These are phyloP conservation scores for Naganishia vaughanmartiniae DNA, from an alignment of 768 basidiomycete species.

Conservation along the genomic window DNA sequence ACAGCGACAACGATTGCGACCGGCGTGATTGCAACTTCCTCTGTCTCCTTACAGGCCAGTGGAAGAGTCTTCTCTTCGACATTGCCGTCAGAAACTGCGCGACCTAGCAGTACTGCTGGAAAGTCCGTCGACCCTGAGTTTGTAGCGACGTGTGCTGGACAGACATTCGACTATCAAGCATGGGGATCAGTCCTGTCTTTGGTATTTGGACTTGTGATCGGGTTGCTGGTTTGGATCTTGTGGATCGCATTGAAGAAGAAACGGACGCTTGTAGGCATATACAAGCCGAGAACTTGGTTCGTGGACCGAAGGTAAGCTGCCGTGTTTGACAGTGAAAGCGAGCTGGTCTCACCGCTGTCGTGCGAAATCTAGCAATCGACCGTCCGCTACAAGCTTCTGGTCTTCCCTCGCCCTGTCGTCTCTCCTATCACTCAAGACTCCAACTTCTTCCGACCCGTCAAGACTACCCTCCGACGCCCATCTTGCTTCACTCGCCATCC, in stretches of 20 bases:
- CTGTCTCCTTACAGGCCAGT: neutral
- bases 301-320: slow-evolving; percentile 35
- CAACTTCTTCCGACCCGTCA: slow-evolving; percentile 58
- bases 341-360: neutral
- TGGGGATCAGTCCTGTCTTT: slow-evolving; percentile 37
- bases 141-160: slow-evolving; percentile 31
- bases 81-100: neutral
- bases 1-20: neutral
- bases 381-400: neutral
- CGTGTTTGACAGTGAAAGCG: neutral
- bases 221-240: slow-evolving; percentile 37
- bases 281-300: slow-evolving; percentile 37
- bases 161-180: slow-evolving; percentile 41
- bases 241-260: slow-evolving; percentile 36
- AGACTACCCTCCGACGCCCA: slow-evolving; percentile 71
- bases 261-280: slow-evolving; percentile 33
- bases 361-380: neutral
- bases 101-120: neutral
- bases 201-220: slow-evolving; percentile 34
- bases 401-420: slow-evolving; percentile 57
- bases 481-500: slow-evolving; percentile 68
- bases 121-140: neutral
- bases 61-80: neutral
- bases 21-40: neutral
- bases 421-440: slow-evolving; percentile 66